Conservation (phyloP, 768 basidiomycete species). For the Leccinellum rugosiceps region DNA sequence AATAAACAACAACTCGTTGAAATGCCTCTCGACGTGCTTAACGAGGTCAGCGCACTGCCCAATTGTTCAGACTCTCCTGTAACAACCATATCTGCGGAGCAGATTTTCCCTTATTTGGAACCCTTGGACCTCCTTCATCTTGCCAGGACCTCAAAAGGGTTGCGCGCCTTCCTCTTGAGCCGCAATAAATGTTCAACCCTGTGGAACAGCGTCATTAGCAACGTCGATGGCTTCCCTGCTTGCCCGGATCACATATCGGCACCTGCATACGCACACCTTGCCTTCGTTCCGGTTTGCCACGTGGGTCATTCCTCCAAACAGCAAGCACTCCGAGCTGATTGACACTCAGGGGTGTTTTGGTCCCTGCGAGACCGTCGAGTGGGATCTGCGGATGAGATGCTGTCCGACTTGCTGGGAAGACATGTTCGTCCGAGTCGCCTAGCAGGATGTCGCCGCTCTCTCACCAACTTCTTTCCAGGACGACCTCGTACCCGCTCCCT, state of each 20-base stretch:
- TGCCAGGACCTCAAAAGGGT: slow-evolving; percentile 28
- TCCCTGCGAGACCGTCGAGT: slow-evolving; percentile 11
- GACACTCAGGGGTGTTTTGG: slow-evolving; percentile 8
- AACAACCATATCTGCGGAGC: background rate
- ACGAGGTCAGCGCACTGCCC: slow-evolving; percentile 9
- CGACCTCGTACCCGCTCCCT: background rate
- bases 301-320: slow-evolving; percentile 16
- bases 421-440: slow-evolving; percentile 3
- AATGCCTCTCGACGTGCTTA: slow-evolving; percentile 11
- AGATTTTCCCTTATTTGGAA: slow-evolving; percentile 27
- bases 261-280: slow-evolving; percentile 29
- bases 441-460: background rate
- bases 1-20: slow-evolving; percentile 1
- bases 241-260: slow-evolving; percentile 27
- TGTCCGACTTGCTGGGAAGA: slow-evolving; percentile 4
- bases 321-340: background rate
- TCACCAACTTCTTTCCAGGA: slow-evolving; percentile 4
- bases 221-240: slow-evolving; percentile 23
- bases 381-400: slow-evolving; percentile 13
- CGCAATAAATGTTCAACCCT: slow-evolving; percentile 11
- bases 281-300: slow-evolving; percentile 29
- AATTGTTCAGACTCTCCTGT: background rate
- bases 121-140: slow-evolving; percentile 34
- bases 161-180: slow-evolving; percentile 27
- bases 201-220: slow-evolving; percentile 28